phyloP scores from a whole-genome alignment of 1,284 basidiomycete genomes.

The Rhodotorula sp. region DNA sequence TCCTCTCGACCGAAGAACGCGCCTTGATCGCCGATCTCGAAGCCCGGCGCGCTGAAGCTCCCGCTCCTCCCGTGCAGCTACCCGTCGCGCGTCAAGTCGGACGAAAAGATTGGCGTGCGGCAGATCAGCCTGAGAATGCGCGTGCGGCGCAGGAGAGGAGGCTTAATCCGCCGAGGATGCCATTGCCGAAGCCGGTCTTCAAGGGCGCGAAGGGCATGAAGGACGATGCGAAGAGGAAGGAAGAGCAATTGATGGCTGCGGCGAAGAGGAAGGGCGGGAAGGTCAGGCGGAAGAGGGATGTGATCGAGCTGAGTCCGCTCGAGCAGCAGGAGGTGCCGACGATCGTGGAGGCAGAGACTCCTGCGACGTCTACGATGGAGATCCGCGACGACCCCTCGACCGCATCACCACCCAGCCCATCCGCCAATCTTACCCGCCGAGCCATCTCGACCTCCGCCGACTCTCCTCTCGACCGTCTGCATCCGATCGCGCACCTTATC shows the following conservation, averaged over 20 bases:
- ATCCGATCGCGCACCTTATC: conserved; percentile 37
- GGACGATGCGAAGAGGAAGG: not conserved
- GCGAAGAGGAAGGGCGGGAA: conserved; percentile 1
- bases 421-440: not conserved
- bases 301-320: no score
- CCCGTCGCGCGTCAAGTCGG: not conserved
- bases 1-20: conserved; percentile 10
- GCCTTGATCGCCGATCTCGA: conserved; percentile 11
- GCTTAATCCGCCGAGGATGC: not conserved
- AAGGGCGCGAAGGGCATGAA: not conserved
- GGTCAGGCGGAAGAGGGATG: no score
- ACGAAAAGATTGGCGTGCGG: not conserved
- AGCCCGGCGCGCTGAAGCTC: not conserved
- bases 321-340: no score
- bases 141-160: not conserved
- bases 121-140: not conserved
- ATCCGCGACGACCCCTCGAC: no score
- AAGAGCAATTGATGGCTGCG: not conserved
- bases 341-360: no score
- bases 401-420: no score
- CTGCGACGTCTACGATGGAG: no score
- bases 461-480: conserved; percentile 11
- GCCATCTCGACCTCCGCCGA: not conserved
- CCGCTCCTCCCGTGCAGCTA: not conserved
- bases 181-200: conserved; percentile 3